These are phyloP conservation scores for Margaritispora aquatica DNA, from an alignment of 495 filamentous ascomycete species.

Conservation along the genomic window DNA sequence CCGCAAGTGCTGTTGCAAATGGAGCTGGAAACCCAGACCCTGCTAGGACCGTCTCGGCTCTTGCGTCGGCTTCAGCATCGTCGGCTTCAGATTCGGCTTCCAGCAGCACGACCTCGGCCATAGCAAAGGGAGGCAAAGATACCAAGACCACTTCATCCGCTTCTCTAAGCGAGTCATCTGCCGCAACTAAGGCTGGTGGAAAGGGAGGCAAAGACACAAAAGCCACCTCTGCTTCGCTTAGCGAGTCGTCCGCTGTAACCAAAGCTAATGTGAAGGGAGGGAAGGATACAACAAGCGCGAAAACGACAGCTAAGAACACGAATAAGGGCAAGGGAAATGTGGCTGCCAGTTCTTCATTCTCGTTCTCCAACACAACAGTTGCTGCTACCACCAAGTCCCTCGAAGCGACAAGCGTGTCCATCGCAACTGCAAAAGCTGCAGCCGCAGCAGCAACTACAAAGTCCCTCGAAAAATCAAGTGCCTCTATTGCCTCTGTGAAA, in stretches of 20 bases:
- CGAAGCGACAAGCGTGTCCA: neutral
- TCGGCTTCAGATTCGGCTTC: neutral
- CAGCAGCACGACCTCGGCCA: neutral
- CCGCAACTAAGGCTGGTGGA: too few species aligned
- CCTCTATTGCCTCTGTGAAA: neutral
- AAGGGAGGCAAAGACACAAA: neutral
- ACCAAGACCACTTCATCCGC: neutral
- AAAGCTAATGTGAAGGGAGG: neutral
- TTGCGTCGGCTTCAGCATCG: neutral
- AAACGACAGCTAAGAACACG: neutral
- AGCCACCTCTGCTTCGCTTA: neutral
- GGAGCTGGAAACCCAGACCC: constrained; percentile 1
- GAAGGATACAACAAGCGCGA: neutral
- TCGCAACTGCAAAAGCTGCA: neutral
- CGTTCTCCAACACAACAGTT: neutral
- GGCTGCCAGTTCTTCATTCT: neutral
- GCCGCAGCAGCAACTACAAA: too few species aligned
- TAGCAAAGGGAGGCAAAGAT: neutral
- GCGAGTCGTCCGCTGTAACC: neutral
- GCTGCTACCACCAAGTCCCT: neutral
- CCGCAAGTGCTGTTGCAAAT: constrained; percentile 1
- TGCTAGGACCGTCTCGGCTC: neutral
- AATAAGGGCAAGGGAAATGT: neutral
- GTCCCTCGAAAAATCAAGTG: neutral
- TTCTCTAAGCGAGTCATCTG: too few species aligned